phyloP scores from a whole-genome alignment of 2,329 filamentous ascomycete genomes.

The Fusarium fracticaudum region DNA sequence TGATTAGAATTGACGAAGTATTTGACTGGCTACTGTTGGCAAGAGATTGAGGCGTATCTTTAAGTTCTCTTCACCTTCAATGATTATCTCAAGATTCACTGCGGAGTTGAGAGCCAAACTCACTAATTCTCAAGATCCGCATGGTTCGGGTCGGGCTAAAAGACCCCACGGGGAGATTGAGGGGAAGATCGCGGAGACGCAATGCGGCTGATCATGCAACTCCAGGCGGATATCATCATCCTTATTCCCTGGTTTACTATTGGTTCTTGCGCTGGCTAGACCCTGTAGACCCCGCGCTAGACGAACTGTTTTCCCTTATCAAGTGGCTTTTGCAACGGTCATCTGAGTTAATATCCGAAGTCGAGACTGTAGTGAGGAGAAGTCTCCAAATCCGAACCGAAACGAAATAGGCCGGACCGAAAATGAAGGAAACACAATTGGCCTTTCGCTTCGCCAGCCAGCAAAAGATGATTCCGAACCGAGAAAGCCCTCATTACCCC shows the following conservation, averaged over 20 bases:
- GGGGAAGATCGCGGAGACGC: constrained; percentile 19
- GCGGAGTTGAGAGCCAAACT: background rate
- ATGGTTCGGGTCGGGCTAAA: constrained; percentile 8
- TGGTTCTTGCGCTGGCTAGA: background rate
- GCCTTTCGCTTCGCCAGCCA: background rate
- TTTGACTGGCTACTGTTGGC: background rate
- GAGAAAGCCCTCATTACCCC: background rate
- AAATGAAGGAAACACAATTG: background rate
- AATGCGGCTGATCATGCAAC: constrained; percentile 7
- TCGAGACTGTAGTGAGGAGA: background rate
- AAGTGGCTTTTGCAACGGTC: background rate
- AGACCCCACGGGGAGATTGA: constrained; percentile 15
- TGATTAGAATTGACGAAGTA: background rate
- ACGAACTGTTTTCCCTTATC: background rate
- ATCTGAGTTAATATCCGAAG: background rate
- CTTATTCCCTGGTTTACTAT: background rate
- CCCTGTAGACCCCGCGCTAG: background rate
- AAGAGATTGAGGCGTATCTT: constrained; percentile 7
- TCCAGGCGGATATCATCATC: background rate
- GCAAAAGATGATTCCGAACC: constrained; percentile 1
- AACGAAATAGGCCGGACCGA: constrained; percentile 15
- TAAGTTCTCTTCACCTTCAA: background rate
- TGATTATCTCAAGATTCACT: background rate
- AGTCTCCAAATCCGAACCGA: background rate
- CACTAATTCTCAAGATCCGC: background rate